Evolutionary conservation across 768 basidiomycete species (phyloP), one percentile per base, ranked within the genome.

Genomic region (Lactarius sp.): DNA sequence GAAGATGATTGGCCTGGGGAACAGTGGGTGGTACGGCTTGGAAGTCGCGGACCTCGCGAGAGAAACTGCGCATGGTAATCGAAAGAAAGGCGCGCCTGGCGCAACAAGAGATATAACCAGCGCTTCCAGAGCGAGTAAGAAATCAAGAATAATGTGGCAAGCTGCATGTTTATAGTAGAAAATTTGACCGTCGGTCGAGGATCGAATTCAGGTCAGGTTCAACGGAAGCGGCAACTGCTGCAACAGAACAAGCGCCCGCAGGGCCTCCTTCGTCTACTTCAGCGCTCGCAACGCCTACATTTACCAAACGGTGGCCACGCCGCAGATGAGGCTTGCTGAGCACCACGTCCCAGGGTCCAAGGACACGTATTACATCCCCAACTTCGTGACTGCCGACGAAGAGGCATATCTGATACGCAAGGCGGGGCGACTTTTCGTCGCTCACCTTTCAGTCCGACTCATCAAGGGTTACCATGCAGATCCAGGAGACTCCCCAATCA

Each of bases 351-450:
- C 72, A 16, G 78, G 77, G 34, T 66, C 71, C 50, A 70, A 75
- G 51, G 78, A 80, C 59, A 77, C 78, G 3, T 85, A 83, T 70
- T 94, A 94, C 74, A 78, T 94, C 20, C 89, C 90, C 6, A 78
- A 92, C 66, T 94, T 94, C 72, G 77, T 90, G 42, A 83, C 83
- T 60, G 73, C 70, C 61, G 83, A 86, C 34, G 93, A 96, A 75
- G 92, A 96, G 70, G 76, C 78, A 44, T 88, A 89, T 71, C 75
- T 95, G 42, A 75, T 89, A 62, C 81, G 86, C 60, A 94, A 94
- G 81, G 92, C 87, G 66, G 49, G 73, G 56, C 20, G 6, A 41
- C 34, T 39, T 31, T 44, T 44, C 44, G 7, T 8, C 10, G 3
- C 9, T 53, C n/a, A 9, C 18, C 50, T 44, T 60, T 37, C 56